Base-by-base conservation (phyloP, 805 yeast species). In the Zygotorulaspora danielsina region DNA sequence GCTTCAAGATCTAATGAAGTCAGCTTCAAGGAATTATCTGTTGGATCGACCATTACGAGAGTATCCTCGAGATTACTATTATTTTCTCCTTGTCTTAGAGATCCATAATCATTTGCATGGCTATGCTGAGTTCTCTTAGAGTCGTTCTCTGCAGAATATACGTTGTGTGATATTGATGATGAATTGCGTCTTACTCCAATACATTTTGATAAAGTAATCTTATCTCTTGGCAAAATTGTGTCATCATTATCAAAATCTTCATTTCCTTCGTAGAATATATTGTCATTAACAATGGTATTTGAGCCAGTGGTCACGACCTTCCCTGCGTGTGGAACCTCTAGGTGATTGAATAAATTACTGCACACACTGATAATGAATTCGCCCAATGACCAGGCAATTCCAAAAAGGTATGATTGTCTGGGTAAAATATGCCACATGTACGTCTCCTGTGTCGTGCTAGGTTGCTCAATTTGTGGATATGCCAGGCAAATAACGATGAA, bases 391-490 rank as follows among this genome's bases (percentile, higher is more conserved):
- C 68, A 66, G 2, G 56, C 54, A 9, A 63, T 46, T 3, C 71
- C 73, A 44, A 66, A 67, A 6, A 67, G 41, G 38, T 55, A 67
- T 1, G 66, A 59, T 46, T 67, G 70, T 32, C 65, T 56, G 29
- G 66, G 69, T 2, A 65, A 63, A n/a, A 69, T 54, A 34, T 67
- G 69, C 69, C 71, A 69, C 17, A 38, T 16, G 36, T 19, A 24
- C 25, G 16, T 24, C 21, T 17, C 20, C 20, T 26, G 29, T 3
- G 31, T 32, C 18, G 20, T 20, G 7, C 32, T 33, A 6, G 27
- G 19, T 22, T 38, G 42, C 18, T 44, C 48, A 6, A 42, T 39
- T 39, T 68, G 73, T 2, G 73, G 73, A 35, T 65, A 65, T 18
- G 73, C 70, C 38, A 67, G 45, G 11, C 63, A 53, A 12, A 65